Base-by-base conservation (phyloP, 371 early-diverging fungal genomes). In the Mortierella sp. region DNA sequence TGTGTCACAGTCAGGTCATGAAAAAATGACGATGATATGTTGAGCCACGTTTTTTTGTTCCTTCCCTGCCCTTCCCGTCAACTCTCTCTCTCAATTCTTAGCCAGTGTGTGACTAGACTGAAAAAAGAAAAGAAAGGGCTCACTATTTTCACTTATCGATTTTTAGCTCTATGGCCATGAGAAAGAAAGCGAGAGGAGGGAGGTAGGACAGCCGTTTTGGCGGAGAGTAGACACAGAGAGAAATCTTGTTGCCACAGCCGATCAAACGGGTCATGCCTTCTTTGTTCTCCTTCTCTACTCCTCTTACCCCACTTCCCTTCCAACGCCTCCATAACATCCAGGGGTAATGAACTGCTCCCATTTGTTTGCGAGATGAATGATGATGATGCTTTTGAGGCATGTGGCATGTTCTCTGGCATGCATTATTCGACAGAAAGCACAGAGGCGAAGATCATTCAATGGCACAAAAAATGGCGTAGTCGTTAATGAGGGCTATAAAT, bases 1-100 rank as follows among this genome's bases (percentile, higher is more conserved):
- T 26, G 63, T 63, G 38, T 63, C 31, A 63, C 63, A 7, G 28
- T 63, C 63, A 10, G 68, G 68, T 68, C 68, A 68, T 21, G 68
- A 21, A 68, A 68, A 6, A 68, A 68, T 68, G 68, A 68, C 68
- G 68, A 68, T 42, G 68, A 24, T 11, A 13, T 21, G 42, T 38
- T 42, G 68, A 68, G 42, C 68, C 68, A 68, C 68, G 68, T 68
- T 68, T 68, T 68, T 68, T 68, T 9, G 1, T 5, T 19, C 19
- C 38, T 38, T 31, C 38, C 38, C 38, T 19, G 3, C 34, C 21
- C 68, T 24, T 38, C 44, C 68, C 44, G 60, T 34, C 7, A 0
- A 1, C 14, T 31, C n/a, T 4, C 26, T 57, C 10, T 38, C 13
- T 1, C 63, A 31, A 14, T 31, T 31, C 38, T 58, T 31, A 19